Base-by-base conservation (phyloP, 352 stramenopile genomes). In the Phytophthora cryptogea region DNA sequence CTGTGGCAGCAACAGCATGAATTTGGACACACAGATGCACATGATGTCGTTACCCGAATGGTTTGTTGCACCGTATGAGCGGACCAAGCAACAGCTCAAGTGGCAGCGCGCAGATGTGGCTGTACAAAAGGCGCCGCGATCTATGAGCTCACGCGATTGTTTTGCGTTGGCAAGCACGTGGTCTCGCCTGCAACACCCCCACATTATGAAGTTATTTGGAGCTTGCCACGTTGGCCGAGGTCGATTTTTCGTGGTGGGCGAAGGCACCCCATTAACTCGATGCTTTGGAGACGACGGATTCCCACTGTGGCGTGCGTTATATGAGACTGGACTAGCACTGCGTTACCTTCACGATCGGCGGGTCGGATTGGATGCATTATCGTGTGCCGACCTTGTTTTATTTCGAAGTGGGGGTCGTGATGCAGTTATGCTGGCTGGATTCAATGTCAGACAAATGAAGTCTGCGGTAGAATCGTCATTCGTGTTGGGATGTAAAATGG, bases 51-150 rank as follows among this genome's bases (percentile, higher is more conserved):
- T 76, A 27, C 68, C 68, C 2, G 49, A 63, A 44, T 76, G 68
- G 63, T 72, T 76, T 62, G 56, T 72, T 27, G 59, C 67, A 31
- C 67, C 60, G 2, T 66, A 66, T 31, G 68, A 72, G 10, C 55
- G 53, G 11, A 59, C 60, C 7, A 62, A 64, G 31, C 64, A 74
- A 28, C 59, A 62, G 13, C 31, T 62, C 23, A 66, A 67, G 30
- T 77, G 64, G 59, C 68, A 74, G 40, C 59, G 58, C 11, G 56
- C 60, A 43, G 56, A 42, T 42, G 68, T 71, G 16, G 63, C 42
- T 2, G 53, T 71, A 10, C 55, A 61, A 13, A 68, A 62, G 28
- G 56, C 51, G 33, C 52, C 66, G 10, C 17, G n/a, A 23, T 30
- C 1, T 31, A 59, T 64, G 50, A 54, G 14, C 5, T 54, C 45